These are phyloP conservation scores for Lasiosphaeria hispida DNA, from an alignment of 495 filamentous ascomycete genomes.

Conservation along the genomic window DNA sequence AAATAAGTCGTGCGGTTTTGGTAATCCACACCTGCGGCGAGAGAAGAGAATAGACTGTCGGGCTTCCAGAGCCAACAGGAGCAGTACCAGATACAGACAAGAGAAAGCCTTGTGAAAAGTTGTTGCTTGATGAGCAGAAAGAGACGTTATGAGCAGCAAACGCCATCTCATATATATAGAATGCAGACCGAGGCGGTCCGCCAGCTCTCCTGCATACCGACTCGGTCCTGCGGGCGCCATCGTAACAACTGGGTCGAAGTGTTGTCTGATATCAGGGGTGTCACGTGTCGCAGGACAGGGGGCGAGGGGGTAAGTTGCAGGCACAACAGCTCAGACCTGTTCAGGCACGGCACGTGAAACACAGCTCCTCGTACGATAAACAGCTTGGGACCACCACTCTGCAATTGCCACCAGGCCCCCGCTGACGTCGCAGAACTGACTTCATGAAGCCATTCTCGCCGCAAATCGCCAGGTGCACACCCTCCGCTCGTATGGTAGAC, in stretches of 20 bases:
- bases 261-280: slow-evolving; percentile 24
- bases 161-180: not conserved
- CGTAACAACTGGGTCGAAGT: slow-evolving; percentile 6
- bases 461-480: slow-evolving; percentile 12
- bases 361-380: slow-evolving; percentile 23
- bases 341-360: not conserved
- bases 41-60: slow-evolving; percentile 7
- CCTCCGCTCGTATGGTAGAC: not conserved
- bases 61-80: slow-evolving; percentile 27
- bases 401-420: slow-evolving; percentile 9
- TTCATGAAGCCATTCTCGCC: slow-evolving; percentile 24
- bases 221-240: not conserved
- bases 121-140: slow-evolving; percentile 6
- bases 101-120: slow-evolving; percentile 2
- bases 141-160: no score
- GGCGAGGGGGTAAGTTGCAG: not conserved
- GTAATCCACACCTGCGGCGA: slow-evolving; percentile 17
- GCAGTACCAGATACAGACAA: not conserved
- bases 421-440: not conserved
- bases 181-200: not conserved
- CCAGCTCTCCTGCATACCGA: not conserved
- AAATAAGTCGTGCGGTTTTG: slow-evolving; percentile 19
- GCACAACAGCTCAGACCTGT: slow-evolving; percentile 5
- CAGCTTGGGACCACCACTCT: slow-evolving; percentile 6
- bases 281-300: slow-evolving; percentile 24